Evolutionary conservation across 2,329 filamentous ascomycete genomes (phyloP).

Genomic region (Neurospora sp.): DNA sequence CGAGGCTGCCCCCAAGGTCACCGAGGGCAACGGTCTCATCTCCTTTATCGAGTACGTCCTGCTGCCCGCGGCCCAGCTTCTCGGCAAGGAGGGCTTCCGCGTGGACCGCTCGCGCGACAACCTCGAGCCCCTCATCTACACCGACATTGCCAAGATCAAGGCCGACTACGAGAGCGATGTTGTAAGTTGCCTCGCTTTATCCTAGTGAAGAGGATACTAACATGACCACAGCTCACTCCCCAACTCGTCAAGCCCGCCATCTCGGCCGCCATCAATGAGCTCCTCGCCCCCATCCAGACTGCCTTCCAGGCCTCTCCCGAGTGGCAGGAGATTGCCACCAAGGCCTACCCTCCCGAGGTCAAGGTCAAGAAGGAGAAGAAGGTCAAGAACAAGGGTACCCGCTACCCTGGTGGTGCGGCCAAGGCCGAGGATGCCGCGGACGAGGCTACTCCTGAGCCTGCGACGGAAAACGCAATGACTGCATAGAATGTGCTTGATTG

Average conservation of each 20-base stretch:
- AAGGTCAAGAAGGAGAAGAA: slow-evolving; percentile 69
- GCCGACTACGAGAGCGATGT: slow-evolving; percentile 73
- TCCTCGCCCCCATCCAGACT: slow-evolving; percentile 69
- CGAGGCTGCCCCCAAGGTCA: slow-evolving; percentile 61
- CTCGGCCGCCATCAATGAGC: slow-evolving; percentile 58
- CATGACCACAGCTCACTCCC: slow-evolving; percentile 54
- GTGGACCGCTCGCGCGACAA: slow-evolving; percentile 57
- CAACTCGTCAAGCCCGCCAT: slow-evolving; percentile 84
- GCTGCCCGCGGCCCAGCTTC: slow-evolving; percentile 64
- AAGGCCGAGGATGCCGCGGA: slow-evolving; percentile 7
- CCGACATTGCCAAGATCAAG: slow-evolving; percentile 62
- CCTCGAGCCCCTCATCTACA: slow-evolving; percentile 68
- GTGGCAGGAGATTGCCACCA: slow-evolving; percentile 68
- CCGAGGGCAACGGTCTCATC: slow-evolving; percentile 80
- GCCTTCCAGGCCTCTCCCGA: slow-evolving; percentile 62
- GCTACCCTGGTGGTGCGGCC: slow-evolving; percentile 40
- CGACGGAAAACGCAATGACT: neutral
- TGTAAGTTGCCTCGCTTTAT: slow-evolving; percentile 37
- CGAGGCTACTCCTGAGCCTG: slow-evolving; percentile 3
- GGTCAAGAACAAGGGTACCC: slow-evolving; percentile 64
- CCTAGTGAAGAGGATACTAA: slow-evolving; percentile 3
- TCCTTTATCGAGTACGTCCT: slow-evolving; percentile 82
- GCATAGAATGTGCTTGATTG: neutral
- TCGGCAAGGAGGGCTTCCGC: slow-evolving; percentile 51
- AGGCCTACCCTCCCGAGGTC: slow-evolving; percentile 70